Evolutionary conservation across 176 grass and related monocot species (phyloP).

Genomic region (Pharus latifolius): DNA sequence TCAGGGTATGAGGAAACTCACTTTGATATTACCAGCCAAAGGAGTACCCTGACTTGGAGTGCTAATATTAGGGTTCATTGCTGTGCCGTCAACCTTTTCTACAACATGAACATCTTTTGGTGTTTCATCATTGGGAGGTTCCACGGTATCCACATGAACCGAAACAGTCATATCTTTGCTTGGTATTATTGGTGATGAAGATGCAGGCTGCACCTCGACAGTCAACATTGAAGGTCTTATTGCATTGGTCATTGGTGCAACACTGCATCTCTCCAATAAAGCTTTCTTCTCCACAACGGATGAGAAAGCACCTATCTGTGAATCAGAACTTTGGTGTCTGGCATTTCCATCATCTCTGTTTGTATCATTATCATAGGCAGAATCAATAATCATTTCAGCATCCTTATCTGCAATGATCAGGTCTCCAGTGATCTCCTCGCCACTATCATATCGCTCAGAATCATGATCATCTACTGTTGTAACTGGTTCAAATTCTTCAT

Average conservation of each 20-base stretch:
- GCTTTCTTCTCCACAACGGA: slow-evolving; percentile 24
- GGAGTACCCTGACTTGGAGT: slow-evolving; percentile 7
- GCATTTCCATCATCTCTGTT: slow-evolving; percentile 21
- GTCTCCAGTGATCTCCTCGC: slow-evolving; percentile 34
- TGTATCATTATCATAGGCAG: slow-evolving; percentile 43
- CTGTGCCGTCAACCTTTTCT: slow-evolving; percentile 43
- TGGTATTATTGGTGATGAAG: slow-evolving; percentile 16
- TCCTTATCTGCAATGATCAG: slow-evolving; percentile 22
- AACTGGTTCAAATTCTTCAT: slow-evolving; percentile 27
- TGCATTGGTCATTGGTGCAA: slow-evolving; percentile 24
- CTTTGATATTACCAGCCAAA: slow-evolving; percentile 35
- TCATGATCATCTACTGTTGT: slow-evolving; percentile 12
- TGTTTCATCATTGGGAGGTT: slow-evolving; percentile 38
- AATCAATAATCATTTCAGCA: slow-evolving; percentile 40
- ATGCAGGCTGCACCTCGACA: slow-evolving; percentile 21
- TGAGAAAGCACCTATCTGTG: slow-evolving; percentile 14
- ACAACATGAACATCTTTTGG: slow-evolving; percentile 59
- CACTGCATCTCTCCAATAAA: slow-evolving; percentile 10
- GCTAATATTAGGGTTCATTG: slow-evolving; percentile 24
- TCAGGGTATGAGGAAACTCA: slow-evolving; percentile 19
- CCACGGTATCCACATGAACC: slow-evolving; percentile 40
- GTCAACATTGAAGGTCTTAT: slow-evolving; percentile 18
- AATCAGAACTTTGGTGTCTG: slow-evolving; percentile 24
- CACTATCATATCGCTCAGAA: slow-evolving; percentile 44
- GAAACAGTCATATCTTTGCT: slow-evolving; percentile 34